phyloP scores from a whole-genome alignment of 1,139 yeast genomes.

The Debaryomycetaceae sp. region DNA sequence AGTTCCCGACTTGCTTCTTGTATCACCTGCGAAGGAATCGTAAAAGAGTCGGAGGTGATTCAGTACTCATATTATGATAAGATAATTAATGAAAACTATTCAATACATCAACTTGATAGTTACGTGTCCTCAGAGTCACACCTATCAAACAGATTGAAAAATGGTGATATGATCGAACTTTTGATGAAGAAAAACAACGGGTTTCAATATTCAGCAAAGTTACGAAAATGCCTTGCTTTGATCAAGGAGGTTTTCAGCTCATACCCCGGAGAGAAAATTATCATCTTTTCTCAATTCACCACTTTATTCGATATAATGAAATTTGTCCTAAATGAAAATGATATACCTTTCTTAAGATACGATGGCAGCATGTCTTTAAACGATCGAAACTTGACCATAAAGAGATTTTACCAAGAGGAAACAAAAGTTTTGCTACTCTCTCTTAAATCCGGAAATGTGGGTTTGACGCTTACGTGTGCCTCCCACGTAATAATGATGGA shows the following conservation, averaged over 20 bases:
- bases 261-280: slow-evolving; percentile 56
- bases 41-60: slow-evolving; percentile 42
- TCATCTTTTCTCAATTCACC: slow-evolving; percentile 85
- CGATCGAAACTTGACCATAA: slow-evolving; percentile 59
- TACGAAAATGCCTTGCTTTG: slow-evolving; percentile 46
- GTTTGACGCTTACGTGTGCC: slow-evolving; percentile 88
- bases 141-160: slow-evolving; percentile 6
- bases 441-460: slow-evolving; percentile 89
- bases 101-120: slow-evolving; percentile 7
- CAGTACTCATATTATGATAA: slow-evolving; percentile 53
- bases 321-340: slow-evolving; percentile 47
- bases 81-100: slow-evolving; percentile 26
- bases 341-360: slow-evolving; percentile 57
- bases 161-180: slow-evolving; percentile 18
- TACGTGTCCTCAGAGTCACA: slow-evolving; percentile 4
- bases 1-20: slow-evolving; percentile 50
- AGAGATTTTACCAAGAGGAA: slow-evolving; percentile 55
- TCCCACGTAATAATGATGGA: slow-evolving; percentile 86
- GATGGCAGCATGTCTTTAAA: slow-evolving; percentile 79
- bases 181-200: slow-evolving; percentile 30
- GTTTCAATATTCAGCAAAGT: slow-evolving; percentile 52
- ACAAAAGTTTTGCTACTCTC: slow-evolving; percentile 64
- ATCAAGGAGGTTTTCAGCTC: slow-evolving; percentile 39
- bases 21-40: slow-evolving; percentile 40
- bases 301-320: slow-evolving; percentile 69